A percentile compares a stretch with the other conserved stretches of the same genome.
Conservation (phyloP, 805 yeast species). For the Kodamaea jinghongensis region DNA sequence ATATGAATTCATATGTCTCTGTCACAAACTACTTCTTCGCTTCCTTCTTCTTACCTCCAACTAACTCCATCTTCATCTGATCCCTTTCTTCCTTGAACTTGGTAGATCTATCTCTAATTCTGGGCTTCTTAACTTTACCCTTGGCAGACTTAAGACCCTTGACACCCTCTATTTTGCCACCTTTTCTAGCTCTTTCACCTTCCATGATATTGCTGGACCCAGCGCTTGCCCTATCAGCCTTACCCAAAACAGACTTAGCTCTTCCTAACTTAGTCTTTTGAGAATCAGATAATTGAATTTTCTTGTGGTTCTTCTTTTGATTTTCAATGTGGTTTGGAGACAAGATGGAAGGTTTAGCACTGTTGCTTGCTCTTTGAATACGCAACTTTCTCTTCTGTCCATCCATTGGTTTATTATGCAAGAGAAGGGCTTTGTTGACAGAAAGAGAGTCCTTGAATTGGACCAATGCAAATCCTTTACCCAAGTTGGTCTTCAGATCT, state of each 20-base stretch:
- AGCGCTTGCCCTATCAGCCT: conserved; percentile 70
- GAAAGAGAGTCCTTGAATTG: conserved; percentile 74
- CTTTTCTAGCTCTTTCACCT: conserved; percentile 77
- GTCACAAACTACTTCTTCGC: neutral
- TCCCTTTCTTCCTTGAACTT: conserved; percentile 45
- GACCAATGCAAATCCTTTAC: conserved; percentile 96
- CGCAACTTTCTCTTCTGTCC: conserved; percentile 59
- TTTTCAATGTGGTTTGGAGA: conserved; percentile 45
- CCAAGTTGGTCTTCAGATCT: conserved; percentile 90
- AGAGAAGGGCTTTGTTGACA: conserved; percentile 77
- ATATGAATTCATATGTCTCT: no score
- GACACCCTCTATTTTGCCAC: conserved; percentile 57
- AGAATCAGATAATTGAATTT: conserved; percentile 49
- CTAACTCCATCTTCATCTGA: conserved; percentile 21
- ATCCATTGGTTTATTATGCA: conserved; percentile 63
- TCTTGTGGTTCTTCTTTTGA: conserved; percentile 23
- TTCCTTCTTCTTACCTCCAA: conserved; percentile 19
- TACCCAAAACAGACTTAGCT: conserved; percentile 71
- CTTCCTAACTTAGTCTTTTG: conserved; percentile 80
- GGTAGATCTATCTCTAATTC: conserved; percentile 54
- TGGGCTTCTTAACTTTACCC: conserved; percentile 51
- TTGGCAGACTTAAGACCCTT: conserved; percentile 48
- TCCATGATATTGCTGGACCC: conserved; percentile 55
- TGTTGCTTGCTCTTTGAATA: conserved; percentile 55
- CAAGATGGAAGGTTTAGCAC: conserved; percentile 39